Base-by-base conservation (phyloP, 306 rosid species). In the Vigna hirtella region DNA sequence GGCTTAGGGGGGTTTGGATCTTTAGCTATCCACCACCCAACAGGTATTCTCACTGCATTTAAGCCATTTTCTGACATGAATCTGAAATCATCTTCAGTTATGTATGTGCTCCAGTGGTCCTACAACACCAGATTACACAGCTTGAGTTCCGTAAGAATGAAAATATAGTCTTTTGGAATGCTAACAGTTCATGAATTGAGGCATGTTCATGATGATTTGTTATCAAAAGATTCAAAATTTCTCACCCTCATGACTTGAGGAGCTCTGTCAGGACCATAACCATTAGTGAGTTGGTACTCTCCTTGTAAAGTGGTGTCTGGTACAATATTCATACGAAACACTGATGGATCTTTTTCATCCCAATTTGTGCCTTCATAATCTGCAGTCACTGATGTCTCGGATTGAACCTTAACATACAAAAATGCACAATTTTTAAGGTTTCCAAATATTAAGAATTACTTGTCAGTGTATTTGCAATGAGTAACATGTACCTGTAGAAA, bases 1-100 rank as follows among this genome's bases (percentile, higher is more conserved):
- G 95, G 95, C 68, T 74, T 85, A 5, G 92, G 92, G 10, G 95
- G 95, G 18, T 67, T 71, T 26, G 92, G 88, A 77, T 83, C 92
- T 36, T 72, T 67, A 1, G 91, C 88, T 62, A 88, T 87, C 90
- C 95, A 90, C 95, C 93, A 88, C 6, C 95, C 95, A 28, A 90
- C 88, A 0, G 92, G 95, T 49, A 90, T 77, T 66, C 95, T 85
- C 17, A 88, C 95, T 0, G 92, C 89, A 69, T 66, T 87, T 66
- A 88, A 13, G 15, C 96, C 91, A 52, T 77, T 90, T 24, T 72
- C 20, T 24, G 90, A 85, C 85, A 90, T 83, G 87, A 87, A 87
- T 12, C n/a, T 72, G 84, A 90, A 90, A 71, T 88, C 96, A 2
- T 83, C 88, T 71, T 88, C 91, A 0, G 86, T 87, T 58, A 90